These are phyloP conservation scores for Citrullus amarus DNA, from an alignment of 306 rosid species.

Conservation along the genomic window DNA sequence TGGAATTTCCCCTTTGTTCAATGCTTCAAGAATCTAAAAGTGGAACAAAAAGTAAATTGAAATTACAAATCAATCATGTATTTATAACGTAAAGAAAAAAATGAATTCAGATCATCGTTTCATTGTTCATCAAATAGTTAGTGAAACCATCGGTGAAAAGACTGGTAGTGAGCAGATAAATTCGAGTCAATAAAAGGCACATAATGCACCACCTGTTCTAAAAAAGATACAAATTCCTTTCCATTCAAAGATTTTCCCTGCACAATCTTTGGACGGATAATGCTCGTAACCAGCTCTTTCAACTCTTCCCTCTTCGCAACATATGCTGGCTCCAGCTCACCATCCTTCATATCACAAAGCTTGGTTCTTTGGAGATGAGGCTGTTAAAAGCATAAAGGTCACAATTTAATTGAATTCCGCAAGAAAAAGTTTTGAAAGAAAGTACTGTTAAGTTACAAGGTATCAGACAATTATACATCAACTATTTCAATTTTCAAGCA, in stretches of 20 bases:
- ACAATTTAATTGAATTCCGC: conserved; percentile 2
- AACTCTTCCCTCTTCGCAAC: conserved; percentile 64
- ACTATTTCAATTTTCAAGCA: background rate
- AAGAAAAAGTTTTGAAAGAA: background rate
- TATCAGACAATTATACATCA: background rate
- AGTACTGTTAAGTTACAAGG: background rate
- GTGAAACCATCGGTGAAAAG: background rate
- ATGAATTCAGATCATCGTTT: background rate
- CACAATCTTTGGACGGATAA: conserved; percentile 82
- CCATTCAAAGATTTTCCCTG: conserved; percentile 71
- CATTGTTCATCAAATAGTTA: background rate
- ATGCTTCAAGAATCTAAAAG: conserved; percentile 83
- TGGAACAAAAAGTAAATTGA: conserved; percentile 12
- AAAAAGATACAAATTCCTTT: conserved; percentile 71
- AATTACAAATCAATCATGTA: background rate
- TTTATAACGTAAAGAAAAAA: background rate
- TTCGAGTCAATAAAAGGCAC: background rate
- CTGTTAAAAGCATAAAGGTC: conserved; percentile 37
- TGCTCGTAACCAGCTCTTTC: conserved; percentile 67
- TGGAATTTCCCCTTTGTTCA: conserved; percentile 98
- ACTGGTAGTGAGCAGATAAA: background rate
- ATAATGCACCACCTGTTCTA: conserved; percentile 56
- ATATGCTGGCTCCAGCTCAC: conserved; percentile 66
- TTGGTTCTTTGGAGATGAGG: conserved; percentile 92
- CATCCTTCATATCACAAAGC: conserved; percentile 92